Evolutionary conservation across 2,329 filamentous ascomycete species (phyloP), one percentile per base, ranked within the genome.

Genomic region (Talaromyces atroroseus): DNA sequence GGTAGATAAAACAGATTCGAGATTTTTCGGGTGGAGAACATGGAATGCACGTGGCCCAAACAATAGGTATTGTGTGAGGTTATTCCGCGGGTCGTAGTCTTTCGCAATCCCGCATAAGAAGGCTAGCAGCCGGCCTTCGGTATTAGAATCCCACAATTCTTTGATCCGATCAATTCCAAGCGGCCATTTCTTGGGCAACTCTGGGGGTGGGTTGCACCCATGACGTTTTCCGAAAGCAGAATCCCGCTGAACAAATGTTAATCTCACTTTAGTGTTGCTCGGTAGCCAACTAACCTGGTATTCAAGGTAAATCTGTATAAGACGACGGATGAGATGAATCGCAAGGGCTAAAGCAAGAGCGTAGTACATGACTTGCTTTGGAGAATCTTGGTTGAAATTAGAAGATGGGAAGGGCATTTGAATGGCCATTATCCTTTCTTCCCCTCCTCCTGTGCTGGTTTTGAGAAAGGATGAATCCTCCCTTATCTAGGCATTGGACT

Each of bases 181-280:
- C n/a, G 66, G 69, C 68, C 65, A 69, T 63, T 56, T 63, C 36
- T 67, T 67, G 32, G 65, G 60, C 18, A 72, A 59, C 48, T 67
- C 64, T 16, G 66, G 69, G 45, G 69, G 69, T 34, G 64, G 61
- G 50, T 67, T 58, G 56, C 70, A 71, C 7, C 64, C 60, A 54
- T 42, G 46, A 45, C 29, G 45, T 26, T 11, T 14, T 14, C 49
- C 49, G 21, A 57, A 32, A 12, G 38, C 38, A 18, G 26, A 8
- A 11, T 32, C 38, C 7, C 6, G 8, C 50, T 52, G n/a, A 5
- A 29, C 12, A n/a, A n/a, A 44, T 14, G 42, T 45, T 34, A 44
- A 45, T 18, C 26, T 12, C 18, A 38, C 21, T 40, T 24, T 5
- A 8, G 11, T n/a, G 14, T 16, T n/a, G 10, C 10, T 36, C 18